Base-by-base conservation (phyloP, 2,329 filamentous ascomycete genomes). In the Exophiala bonariae region DNA sequence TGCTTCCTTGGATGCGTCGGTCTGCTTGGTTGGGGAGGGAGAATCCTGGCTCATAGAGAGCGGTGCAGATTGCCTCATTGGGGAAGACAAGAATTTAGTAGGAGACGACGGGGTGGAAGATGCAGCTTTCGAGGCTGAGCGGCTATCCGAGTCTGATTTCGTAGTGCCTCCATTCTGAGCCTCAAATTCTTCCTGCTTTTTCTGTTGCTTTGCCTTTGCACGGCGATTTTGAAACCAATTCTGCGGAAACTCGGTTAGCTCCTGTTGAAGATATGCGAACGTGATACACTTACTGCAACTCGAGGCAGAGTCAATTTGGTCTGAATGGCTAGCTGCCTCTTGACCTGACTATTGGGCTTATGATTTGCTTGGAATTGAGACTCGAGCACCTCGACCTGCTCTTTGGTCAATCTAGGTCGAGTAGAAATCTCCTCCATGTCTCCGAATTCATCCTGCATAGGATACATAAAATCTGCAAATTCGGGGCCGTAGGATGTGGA, bases 181-280 rank as follows among this genome's bases (percentile, higher is more conserved):
- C 42, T 75, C 71, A 45, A 70, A 75, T 58, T 75, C 73, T 57
- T 72, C 71, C 54, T 74, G 72, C 46, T 71, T 65, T 53, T 68
- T 74, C 57, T 76, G 72, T 54, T 76, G 73, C 57, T 76, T 76
- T 40, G 73, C 73, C 56, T 77, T 76, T 46, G 74, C 74, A 37
- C 74, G 69, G 50, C 74, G 68, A 54, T 76, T 77, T 54, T 77
- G 74, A 57, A 76, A 77, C 74, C 74, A 77, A 52, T 77, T 76
- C 74, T 76, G 50, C 33, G 49, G n/a, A 51, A 49, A 53, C 55
- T 52, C 36, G 59, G 38, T 47, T 37, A 47, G 37, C 23, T 26
- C 23, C 6, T 6, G 23, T 6, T 26, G 23, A 26, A 26, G 23
- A 7, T 9, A 13, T n/a, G 30, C 22, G 28, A 40, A 20, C 5